phyloP scores from a whole-genome alignment of 345 rosid species.

The Physaria fendleri region DNA sequence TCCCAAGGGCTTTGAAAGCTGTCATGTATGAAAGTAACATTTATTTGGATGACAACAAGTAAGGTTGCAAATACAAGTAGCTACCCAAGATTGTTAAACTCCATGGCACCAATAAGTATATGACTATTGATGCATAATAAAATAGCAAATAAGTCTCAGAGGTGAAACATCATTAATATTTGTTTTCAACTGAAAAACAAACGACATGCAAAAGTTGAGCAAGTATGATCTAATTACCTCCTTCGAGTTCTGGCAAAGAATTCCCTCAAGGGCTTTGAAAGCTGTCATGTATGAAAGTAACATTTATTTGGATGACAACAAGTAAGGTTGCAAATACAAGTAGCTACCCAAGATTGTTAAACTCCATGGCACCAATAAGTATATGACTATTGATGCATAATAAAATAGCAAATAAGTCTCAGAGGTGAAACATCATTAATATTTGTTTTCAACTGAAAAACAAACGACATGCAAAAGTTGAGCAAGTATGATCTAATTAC shows the following conservation, averaged over 20 bases:
- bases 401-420: neutral
- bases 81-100: neutral
- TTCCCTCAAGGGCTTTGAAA: no score
- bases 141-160: neutral
- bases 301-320: no score
- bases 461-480: neutral
- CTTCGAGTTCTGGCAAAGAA: conserved; percentile 80
- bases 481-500: conserved; percentile 34
- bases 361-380: neutral
- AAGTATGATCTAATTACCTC: conserved; percentile 39
- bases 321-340: neutral
- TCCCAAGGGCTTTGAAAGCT: conserved; percentile 91
- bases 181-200: neutral
- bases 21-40: conserved; percentile 14
- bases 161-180: neutral
- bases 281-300: no score
- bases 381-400: neutral
- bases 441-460: neutral
- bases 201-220: neutral
- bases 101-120: neutral
- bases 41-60: neutral
- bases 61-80: neutral
- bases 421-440: neutral
- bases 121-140: neutral
- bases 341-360: neutral